Conservation (phyloP, 2,329 filamentous ascomycete genomes). For the Colletotrichum cuscutae region DNA sequence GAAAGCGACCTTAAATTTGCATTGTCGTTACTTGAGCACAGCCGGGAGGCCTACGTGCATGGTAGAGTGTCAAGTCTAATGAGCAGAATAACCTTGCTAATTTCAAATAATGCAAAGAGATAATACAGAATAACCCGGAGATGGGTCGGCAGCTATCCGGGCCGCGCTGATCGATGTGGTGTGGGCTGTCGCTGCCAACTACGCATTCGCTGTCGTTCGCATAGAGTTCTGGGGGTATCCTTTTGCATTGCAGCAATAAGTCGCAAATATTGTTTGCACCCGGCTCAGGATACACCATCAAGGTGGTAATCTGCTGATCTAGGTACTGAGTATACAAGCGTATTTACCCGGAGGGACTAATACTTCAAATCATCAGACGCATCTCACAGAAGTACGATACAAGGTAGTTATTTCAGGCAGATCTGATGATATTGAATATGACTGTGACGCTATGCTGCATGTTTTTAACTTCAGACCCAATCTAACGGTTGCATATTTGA, state of each 20-base stretch:
- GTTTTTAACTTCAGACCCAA: neutral
- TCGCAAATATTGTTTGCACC: neutral
- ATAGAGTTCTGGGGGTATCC: neutral
- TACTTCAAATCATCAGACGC: neutral
- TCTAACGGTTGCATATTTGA: neutral
- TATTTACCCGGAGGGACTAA: neutral
- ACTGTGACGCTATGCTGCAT: neutral
- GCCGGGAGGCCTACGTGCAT: neutral
- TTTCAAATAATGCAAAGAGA: conserved; percentile 3
- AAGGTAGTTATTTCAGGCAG: neutral
- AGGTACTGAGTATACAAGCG: neutral
- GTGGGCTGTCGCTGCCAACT: neutral
- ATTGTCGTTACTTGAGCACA: neutral
- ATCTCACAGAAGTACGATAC: neutral
- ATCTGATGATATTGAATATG: neutral
- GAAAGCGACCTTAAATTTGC: conserved; percentile 1
- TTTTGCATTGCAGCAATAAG: neutral
- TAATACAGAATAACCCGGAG: neutral
- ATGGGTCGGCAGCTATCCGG: neutral
- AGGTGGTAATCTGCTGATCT: neutral
- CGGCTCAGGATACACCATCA: neutral
- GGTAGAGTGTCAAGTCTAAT: neutral
- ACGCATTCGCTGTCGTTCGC: neutral
- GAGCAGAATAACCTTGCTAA: neutral
- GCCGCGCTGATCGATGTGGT: neutral